Evolutionary conservation across 108 stramenopile species (phyloP).

Genomic region (Nannochloropsis salina): DNA sequence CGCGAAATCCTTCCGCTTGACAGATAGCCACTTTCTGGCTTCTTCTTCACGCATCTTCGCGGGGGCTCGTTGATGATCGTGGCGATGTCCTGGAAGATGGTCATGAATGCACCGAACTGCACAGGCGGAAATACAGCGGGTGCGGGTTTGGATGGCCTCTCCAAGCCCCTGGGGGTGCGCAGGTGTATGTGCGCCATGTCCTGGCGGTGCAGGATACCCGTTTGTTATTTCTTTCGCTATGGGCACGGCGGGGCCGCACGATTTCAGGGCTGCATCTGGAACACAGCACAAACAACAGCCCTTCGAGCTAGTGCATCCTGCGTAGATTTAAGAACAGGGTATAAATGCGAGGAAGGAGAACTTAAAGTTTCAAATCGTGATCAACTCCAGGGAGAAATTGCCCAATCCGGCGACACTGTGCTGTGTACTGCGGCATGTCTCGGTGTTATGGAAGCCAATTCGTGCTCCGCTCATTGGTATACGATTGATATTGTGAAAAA

Average conservation of each 20-base stretch:
- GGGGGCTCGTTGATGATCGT: neutral
- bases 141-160: neutral
- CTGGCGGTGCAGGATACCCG: neutral
- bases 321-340: neutral
- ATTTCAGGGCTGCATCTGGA: neutral
- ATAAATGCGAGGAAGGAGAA: too few species aligned
- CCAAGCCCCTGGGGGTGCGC: neutral
- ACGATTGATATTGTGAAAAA: too few species aligned
- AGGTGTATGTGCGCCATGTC: neutral
- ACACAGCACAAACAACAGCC: slow-evolving; percentile 14
- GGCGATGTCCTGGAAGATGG: neutral
- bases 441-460: too few species aligned
- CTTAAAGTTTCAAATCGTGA: too few species aligned
- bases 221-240: neutral
- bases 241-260: neutral
- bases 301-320: neutral
- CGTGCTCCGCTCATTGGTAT: too few species aligned
- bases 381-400: too few species aligned
- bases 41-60: neutral
- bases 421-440: too few species aligned
- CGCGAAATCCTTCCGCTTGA: neutral
- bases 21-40: neutral
- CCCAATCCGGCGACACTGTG: too few species aligned
- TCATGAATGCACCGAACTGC: slow-evolving; percentile 8
- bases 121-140: neutral